These are phyloP conservation scores for Entomortierella beljakovae DNA, from an alignment of 192 early-diverging fungal genomes.

Conservation along the genomic window DNA sequence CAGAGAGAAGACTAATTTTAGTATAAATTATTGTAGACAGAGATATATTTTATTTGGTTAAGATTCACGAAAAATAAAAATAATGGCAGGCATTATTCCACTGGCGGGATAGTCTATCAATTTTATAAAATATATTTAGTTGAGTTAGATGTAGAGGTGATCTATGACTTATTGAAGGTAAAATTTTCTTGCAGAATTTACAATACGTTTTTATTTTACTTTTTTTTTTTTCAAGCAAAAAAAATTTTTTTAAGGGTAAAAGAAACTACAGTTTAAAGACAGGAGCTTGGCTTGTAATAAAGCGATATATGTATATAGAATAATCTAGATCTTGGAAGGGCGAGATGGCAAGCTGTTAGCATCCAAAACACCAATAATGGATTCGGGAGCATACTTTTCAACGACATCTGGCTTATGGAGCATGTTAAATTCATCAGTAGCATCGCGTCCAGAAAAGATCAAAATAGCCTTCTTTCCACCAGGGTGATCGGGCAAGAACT, in stretches of 20 bases:
- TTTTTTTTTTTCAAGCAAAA: not conserved
- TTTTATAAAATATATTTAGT: too few species aligned
- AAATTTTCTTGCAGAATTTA: not conserved
- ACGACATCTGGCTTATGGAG: constrained; percentile 87
- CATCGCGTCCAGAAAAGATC: constrained; percentile 87
- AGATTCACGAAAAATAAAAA: too few species aligned
- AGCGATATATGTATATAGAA: not conserved
- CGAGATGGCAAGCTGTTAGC: constrained; percentile 40
- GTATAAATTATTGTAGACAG: too few species aligned
- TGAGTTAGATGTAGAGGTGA: too few species aligned
- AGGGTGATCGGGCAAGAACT: constrained; percentile 84
- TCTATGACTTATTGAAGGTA: too few species aligned
- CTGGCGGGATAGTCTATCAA: too few species aligned
- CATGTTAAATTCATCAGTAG: constrained; percentile 89
- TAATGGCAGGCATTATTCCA: too few species aligned
- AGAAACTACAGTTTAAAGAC: not conserved
- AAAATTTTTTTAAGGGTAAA: not conserved
- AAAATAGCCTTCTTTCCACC: constrained; percentile 89
- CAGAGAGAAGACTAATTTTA: too few species aligned
- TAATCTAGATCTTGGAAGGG: constrained; percentile 46
- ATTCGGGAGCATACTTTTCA: constrained; percentile 71
- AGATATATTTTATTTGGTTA: too few species aligned
- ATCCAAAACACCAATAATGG: constrained; percentile 43
- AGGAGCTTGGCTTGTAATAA: not conserved
- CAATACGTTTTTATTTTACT: not conserved